These are phyloP conservation scores for Talaromyces sp. DNA, from an alignment of 2,329 filamentous ascomycete genomes.

Conservation along the genomic window DNA sequence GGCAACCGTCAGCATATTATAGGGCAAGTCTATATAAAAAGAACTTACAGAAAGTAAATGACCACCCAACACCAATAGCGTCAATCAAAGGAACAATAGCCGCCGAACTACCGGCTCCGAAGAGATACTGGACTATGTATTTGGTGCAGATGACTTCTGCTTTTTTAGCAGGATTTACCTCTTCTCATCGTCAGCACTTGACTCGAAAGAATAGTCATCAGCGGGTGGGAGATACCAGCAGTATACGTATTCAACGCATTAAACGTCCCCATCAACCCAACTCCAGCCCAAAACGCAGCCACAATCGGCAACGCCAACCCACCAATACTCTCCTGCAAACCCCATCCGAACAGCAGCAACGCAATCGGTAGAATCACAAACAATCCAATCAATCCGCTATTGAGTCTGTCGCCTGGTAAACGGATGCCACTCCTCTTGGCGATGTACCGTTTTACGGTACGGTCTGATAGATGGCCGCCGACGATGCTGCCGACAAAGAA, in stretches of 20 bases:
- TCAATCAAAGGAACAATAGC: slow-evolving; percentile 70
- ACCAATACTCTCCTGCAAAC: slow-evolving; percentile 54
- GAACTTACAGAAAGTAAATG: slow-evolving; percentile 64
- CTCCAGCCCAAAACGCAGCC: slow-evolving; percentile 69
- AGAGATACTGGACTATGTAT: slow-evolving; percentile 74
- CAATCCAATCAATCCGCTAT: slow-evolving; percentile 58
- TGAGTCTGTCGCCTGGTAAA: slow-evolving; percentile 66
- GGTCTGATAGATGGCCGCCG: slow-evolving; percentile 68
- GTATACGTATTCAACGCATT: slow-evolving; percentile 71
- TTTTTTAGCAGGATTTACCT: slow-evolving; percentile 49
- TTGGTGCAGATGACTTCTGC: slow-evolving; percentile 77
- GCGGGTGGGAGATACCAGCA: slow-evolving; percentile 29
- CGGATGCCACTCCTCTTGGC: slow-evolving; percentile 57
- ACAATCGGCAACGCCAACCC: slow-evolving; percentile 63
- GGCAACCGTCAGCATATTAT: neutral
- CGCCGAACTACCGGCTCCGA: slow-evolving; percentile 68
- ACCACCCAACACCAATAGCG: slow-evolving; percentile 75
- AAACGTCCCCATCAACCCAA: slow-evolving; percentile 72
- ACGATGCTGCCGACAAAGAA: slow-evolving; percentile 68
- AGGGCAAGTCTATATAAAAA: neutral
- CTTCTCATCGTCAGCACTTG: slow-evolving; percentile 21
- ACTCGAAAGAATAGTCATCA: neutral
- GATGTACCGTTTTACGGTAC: slow-evolving; percentile 64
- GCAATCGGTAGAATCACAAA: slow-evolving; percentile 59
- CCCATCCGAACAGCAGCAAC: slow-evolving; percentile 69